Evolutionary conservation across 192 early-diverging fungal species (phyloP).

Genomic region (Coemansia sp.): DNA sequence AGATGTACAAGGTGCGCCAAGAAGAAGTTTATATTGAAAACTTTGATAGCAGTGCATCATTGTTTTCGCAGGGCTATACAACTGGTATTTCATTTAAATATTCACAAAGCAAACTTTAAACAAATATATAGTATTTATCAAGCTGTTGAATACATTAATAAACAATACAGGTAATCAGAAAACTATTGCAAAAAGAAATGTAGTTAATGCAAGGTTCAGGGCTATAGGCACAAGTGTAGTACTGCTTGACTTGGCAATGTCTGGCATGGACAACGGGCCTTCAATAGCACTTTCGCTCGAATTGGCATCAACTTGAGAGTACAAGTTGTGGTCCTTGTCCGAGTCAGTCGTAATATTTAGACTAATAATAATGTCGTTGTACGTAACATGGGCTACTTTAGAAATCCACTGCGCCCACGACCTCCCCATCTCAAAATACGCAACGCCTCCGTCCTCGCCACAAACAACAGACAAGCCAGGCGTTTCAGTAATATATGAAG

Average conservation of each 20-base stretch:
- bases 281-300: neutral
- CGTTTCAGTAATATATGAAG: constrained; percentile 13
- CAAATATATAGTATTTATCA: no score
- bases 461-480: neutral
- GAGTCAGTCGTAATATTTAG: constrained; percentile 5
- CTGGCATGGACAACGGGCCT: neutral
- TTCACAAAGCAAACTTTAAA: no score
- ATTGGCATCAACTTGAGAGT: neutral
- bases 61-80: no score
- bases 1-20: no score
- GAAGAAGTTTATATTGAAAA: no score
- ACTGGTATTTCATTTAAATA: no score
- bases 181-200: neutral
- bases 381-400: constrained; percentile 6
- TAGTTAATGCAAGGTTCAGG: neutral
- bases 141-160: no score
- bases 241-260: neutral
- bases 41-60: no score
- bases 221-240: neutral
- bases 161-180: neutral
- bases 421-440: constrained; percentile 20
- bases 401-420: constrained; percentile 29
- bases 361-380: constrained; percentile 7
- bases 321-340: neutral
- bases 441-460: neutral